These are phyloP conservation scores for Meyerozyma elateridarum DNA, from an alignment of 1,139 yeast species.

Conservation along the genomic window DNA sequence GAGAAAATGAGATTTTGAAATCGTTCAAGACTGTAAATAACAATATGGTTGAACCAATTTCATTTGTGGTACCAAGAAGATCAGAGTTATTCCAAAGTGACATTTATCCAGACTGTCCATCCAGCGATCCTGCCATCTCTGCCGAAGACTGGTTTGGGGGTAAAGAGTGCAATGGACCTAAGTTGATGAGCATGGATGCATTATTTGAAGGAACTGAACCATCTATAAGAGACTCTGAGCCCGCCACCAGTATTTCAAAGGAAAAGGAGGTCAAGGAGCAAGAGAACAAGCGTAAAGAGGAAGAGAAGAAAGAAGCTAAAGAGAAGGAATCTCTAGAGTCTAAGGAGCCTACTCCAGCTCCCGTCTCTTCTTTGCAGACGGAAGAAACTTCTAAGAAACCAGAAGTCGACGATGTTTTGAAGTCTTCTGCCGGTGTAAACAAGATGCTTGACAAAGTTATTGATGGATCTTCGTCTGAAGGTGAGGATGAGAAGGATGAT, in stretches of 20 bases:
- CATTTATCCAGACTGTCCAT: conserved; percentile 88
- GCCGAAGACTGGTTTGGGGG: conserved; percentile 82
- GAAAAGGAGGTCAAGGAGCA: conserved; percentile 18
- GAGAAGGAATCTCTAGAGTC: conserved; percentile 1
- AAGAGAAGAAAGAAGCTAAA: conserved; percentile 6
- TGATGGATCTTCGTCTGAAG: conserved; percentile 41
- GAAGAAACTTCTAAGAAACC: conserved; percentile 10
- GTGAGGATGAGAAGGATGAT: conserved; percentile 16
- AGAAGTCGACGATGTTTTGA: conserved; percentile 37
- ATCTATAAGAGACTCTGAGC: conserved; percentile 30
- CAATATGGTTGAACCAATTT: conserved; percentile 76
- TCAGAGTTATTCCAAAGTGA: conserved; percentile 90
- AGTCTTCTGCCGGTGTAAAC: conserved; percentile 35
- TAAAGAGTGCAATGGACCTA: conserved; percentile 76
- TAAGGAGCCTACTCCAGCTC: conserved; percentile 2
- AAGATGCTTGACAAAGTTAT: conserved; percentile 35
- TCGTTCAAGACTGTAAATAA: conserved; percentile 85
- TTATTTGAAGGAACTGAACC: conserved; percentile 73
- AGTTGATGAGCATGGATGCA: conserved; percentile 69
- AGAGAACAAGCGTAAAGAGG: conserved; percentile 15
- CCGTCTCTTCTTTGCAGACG: too few relatives aligned
- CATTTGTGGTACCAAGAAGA: conserved; percentile 89
- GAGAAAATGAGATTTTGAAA: conserved; percentile 78
- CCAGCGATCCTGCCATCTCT: conserved; percentile 68
- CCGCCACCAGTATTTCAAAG: conserved; percentile 25